Base-by-base conservation (phyloP, 306 rosid species). In the Rosa lucieae region DNA sequence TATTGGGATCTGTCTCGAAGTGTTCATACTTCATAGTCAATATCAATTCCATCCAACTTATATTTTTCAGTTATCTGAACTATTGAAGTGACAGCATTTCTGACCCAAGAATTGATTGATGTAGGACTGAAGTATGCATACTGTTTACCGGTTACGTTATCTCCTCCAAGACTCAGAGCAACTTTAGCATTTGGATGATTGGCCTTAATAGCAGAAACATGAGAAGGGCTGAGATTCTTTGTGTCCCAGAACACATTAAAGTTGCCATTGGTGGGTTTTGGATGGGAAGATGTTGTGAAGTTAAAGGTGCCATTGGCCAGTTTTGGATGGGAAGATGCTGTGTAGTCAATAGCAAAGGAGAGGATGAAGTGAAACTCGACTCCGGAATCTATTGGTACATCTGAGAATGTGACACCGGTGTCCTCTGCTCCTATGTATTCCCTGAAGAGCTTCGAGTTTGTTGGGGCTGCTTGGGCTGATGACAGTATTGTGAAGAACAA, bases 91-190 rank as follows among this genome's bases (percentile, higher is more conserved):
- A 84, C 44, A 8, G 84, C 84, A 49, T 84, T 80, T 73, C n/a
- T 70, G 23, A 80, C 79, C 87, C 84, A 84, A 67, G 84, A 77
- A 0, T 67, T 12, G 51, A 80, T 59, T 37, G 82, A 80, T 17
- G 40, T 77, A 21, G 82, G 77, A 14, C 13, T n/a, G 67, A 84
- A 84, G 59, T 46, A 39, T 39, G 10, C 87, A 21, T 10, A n/a
- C 10, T 39, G 8, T 11, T 67, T 20, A 11, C 35, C 8, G 3
- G 18, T 26, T 11, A 66, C 35, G 39, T 77, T 72, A 69, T 80
- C 87, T 8, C 87, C 84, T 43, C 84, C 84, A 43, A 80, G 79
- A 65, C 82, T 84, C 17, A 80, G n/a, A 43, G 87, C 82, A 49
- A 84, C 87, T 77, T 77, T 77, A 66, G 72, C 87, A 42, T 76